Conservation (phyloP, 179 eudicot genomes). For the Silene coronaria region DNA sequence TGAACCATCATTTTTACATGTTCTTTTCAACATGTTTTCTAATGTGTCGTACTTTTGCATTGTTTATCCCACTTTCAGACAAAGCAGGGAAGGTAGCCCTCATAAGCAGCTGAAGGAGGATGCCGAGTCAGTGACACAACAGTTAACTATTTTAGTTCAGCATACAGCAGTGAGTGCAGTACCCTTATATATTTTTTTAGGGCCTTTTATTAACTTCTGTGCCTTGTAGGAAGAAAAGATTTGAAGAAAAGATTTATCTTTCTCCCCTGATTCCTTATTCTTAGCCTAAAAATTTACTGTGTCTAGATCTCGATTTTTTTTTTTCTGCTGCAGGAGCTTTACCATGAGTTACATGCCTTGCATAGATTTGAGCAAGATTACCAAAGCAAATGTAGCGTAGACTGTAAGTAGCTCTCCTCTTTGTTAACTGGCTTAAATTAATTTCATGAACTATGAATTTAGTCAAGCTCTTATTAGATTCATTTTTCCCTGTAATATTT, state of each 20-base stretch:
- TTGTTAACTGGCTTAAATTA: not conserved
- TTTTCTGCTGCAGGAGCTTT: slow-evolving; percentile 61
- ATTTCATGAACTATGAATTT: not conserved
- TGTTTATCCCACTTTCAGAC: slow-evolving; percentile 23
- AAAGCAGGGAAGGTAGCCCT: slow-evolving; percentile 39
- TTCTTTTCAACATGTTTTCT: slow-evolving; percentile 5
- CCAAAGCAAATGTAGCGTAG: slow-evolving; percentile 67
- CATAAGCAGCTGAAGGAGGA: slow-evolving; percentile 70
- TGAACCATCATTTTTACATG: not conserved
- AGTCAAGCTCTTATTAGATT: not conserved
- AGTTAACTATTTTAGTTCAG: slow-evolving; percentile 61
- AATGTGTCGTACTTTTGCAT: not conserved
- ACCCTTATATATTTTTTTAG: not conserved
- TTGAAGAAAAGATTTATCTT: not conserved
- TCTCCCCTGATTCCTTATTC: slow-evolving; percentile 2
- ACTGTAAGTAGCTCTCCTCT: slow-evolving; percentile 34
- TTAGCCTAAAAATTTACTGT: not conserved
- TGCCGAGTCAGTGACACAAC: slow-evolving; percentile 57
- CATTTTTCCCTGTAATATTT: no score
- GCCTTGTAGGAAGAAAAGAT: not conserved
- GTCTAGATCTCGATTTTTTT: not conserved
- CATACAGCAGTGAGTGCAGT: slow-evolving; percentile 68
- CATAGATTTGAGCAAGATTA: slow-evolving; percentile 87
- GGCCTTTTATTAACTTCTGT: not conserved
- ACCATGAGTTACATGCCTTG: slow-evolving; percentile 86